Evolutionary conservation across 2,329 filamentous ascomycete genomes (phyloP).

Genomic region (Fusarium aywerte): DNA sequence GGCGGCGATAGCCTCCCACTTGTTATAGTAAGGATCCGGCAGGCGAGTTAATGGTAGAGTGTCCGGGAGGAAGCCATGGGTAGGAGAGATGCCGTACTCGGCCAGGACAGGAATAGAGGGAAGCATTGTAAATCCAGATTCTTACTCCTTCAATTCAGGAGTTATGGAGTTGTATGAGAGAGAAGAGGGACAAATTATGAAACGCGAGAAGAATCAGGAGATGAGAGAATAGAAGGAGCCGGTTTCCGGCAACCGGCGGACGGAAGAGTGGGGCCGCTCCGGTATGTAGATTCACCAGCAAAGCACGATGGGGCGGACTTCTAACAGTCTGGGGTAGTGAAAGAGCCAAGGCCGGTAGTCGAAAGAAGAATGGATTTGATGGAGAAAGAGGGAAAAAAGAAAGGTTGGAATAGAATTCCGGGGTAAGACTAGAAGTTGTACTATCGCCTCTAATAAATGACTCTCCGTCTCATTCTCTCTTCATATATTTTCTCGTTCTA

Average conservation of each 20-base stretch:
- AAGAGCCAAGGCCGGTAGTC: constrained; percentile 18
- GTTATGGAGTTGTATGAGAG: background rate
- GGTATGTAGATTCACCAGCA: constrained; percentile 21
- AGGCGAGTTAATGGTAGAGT: constrained; percentile 82
- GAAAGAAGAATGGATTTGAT: constrained; percentile 11
- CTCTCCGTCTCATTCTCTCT: constrained; percentile 21
- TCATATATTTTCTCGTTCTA: constrained; percentile 31
- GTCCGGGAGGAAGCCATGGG: constrained; percentile 88
- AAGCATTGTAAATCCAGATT: constrained; percentile 54
- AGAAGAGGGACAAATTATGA: constrained; percentile 9
- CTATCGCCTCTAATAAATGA: constrained; percentile 28
- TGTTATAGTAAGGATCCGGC: constrained; percentile 90
- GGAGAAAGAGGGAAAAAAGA: constrained; percentile 5
- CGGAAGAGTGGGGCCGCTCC: constrained; percentile 41
- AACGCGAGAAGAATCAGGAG: constrained; percentile 1
- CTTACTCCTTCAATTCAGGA: background rate
- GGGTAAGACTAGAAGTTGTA: constrained; percentile 19
- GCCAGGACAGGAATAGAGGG: constrained; percentile 70
- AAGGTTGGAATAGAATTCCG: background rate
- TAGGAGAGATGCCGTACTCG: constrained; percentile 82
- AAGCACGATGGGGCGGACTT: background rate
- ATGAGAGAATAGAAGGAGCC: constrained; percentile 19
- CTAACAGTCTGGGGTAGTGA: constrained; percentile 10
- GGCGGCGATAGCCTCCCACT: constrained; percentile 88
- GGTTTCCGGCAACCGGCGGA: constrained; percentile 32